Base-by-base conservation (phyloP, 768 basidiomycete species). In the Tephrocybe rancida region DNA sequence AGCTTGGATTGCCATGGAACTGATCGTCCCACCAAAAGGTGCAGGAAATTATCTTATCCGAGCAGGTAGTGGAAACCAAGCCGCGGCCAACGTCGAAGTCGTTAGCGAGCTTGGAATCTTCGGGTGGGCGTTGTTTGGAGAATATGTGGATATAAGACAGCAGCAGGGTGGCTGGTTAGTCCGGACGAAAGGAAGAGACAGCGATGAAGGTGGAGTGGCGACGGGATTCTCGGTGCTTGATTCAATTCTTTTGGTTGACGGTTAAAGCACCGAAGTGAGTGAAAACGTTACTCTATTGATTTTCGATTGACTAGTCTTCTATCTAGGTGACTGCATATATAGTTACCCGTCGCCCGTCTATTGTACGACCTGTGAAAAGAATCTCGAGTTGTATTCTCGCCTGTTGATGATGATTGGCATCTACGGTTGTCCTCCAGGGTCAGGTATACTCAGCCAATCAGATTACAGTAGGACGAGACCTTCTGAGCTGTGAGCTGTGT, bases 1-100 rank as follows among this genome's bases (percentile, higher is more conserved):
- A 57, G 94, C 90, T 2, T 99, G 96, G 91, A 94, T 98, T 49
- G 90, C 95, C 27, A 98, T 98, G 96, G 87, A 89, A 55, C 73
- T 98, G 61, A 99, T 99, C 57, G 73, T 76, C 18, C 87, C 94
- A 1, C 95, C 95, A 0, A 66, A 75, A 25, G 81, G 82, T 2
- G 61, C 83, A 13, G 76, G 82, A 6, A 90, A 88, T 57, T 87
- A 89, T 67, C 81, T 99, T 37, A 78, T 97, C 19, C 84, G 89
- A 29, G 85, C 91, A 6, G 88, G 88, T 1, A 77, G 76, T 30
- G 76, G 64, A 3, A 63, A 61, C 50, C 67, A 76, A 34, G 67
- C 70, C 3, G 73, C 75, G 18, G 77, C 83, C 29, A 80, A 79
- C 55, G 72, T 80, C 1, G 88, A 92, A 42, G 88, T 93, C 8